phyloP scores from a whole-genome alignment of 192 early-diverging fungal genomes.

The Coemansia sp. region DNA sequence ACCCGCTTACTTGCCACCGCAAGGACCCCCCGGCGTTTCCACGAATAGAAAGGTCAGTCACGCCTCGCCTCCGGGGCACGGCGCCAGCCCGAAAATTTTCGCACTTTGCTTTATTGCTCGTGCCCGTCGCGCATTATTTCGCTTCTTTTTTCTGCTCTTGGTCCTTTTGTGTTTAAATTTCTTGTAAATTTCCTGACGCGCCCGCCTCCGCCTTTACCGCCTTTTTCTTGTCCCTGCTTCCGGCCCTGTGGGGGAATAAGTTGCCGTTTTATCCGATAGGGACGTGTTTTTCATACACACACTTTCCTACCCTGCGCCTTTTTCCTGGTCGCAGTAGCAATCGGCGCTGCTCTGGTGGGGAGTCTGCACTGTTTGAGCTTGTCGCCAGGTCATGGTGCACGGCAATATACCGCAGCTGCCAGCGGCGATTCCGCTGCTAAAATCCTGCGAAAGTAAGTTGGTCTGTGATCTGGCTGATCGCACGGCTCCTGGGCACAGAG shows the following conservation, averaged over 20 bases:
- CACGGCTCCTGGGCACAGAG: not conserved
- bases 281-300: not conserved
- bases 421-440: conserved; percentile 45
- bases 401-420: conserved; percentile 10
- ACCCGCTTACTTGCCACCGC: no score
- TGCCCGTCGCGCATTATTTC: not conserved
- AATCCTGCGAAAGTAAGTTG: conserved; percentile 51
- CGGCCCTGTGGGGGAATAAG: not conserved
- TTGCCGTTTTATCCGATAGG: conserved; percentile 1
- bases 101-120: not conserved
- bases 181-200: conserved; percentile 1
- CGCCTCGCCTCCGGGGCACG: no score
- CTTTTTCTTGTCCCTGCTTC: not conserved
- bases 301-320: not conserved
- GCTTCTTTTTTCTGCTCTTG: not conserved
- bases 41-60: not conserved
- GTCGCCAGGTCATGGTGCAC: conserved; percentile 12
- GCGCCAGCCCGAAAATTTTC: not conserved
- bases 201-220: not conserved
- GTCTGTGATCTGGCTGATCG: not conserved
- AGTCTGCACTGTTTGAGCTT: not conserved
- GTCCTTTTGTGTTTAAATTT: conserved; percentile 1
- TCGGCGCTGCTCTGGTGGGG: no score
- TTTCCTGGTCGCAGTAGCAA: not conserved
- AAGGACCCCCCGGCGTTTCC: no score